Conservation (phyloP, 2,329 filamentous ascomycete genomes). For the Talaromyces atroroseus region DNA sequence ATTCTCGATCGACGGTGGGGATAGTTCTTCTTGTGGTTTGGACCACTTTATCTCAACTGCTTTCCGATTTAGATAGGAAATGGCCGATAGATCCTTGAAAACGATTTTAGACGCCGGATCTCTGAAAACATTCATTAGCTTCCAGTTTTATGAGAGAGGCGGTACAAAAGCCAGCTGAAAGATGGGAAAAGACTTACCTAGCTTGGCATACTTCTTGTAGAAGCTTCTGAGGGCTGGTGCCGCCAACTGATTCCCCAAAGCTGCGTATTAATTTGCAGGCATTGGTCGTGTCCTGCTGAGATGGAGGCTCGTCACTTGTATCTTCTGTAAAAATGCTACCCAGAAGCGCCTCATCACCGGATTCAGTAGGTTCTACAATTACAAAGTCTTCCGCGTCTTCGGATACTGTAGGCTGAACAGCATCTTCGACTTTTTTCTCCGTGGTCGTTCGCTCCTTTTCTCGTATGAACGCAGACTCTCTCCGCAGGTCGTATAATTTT, state of each 20-base stretch:
- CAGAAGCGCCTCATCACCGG: constrained; percentile 42
- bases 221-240: constrained; percentile 67
- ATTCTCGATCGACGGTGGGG: constrained; percentile 36
- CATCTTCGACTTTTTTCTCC: constrained; percentile 43
- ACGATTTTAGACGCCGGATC: constrained; percentile 63
- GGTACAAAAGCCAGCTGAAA: background rate
- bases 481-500: constrained; percentile 56
- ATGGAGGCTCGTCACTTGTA: constrained; percentile 39
- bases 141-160: background rate
- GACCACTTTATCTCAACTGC: constrained; percentile 72
- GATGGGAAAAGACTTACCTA: constrained; percentile 44
- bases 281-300: constrained; percentile 28
- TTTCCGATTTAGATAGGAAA: constrained; percentile 70
- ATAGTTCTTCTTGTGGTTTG: constrained; percentile 58
- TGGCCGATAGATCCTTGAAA: constrained; percentile 66
- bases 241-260: constrained; percentile 79
- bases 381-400: constrained; percentile 14
- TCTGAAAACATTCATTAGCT: constrained; percentile 38
- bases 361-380: constrained; percentile 35
- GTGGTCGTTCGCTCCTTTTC: constrained; percentile 27
- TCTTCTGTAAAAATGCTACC: constrained; percentile 53
- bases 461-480: constrained; percentile 45
- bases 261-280: constrained; percentile 59
- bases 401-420: constrained; percentile 2
- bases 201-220: constrained; percentile 85